phyloP scores from a whole-genome alignment of 2,329 filamentous ascomycete species.

The Podosphaera fusca region DNA sequence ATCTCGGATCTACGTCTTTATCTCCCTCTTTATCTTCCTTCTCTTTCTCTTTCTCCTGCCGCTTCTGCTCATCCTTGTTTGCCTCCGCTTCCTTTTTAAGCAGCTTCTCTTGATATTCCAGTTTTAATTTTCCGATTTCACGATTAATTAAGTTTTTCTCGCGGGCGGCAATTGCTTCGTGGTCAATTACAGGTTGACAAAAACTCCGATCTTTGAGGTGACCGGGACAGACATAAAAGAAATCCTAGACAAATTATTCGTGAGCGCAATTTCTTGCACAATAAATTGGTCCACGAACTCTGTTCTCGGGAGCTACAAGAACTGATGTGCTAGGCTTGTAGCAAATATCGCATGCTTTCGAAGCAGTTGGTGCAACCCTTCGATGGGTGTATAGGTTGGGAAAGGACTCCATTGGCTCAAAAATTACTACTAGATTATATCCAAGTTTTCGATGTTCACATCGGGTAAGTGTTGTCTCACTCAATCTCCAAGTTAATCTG shows the following conservation, averaged over 20 bases:
- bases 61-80: conserved; percentile 32
- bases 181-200: conserved; percentile 50
- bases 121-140: conserved; percentile 37
- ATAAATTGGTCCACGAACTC: conserved; percentile 27
- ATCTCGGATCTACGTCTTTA: conserved; percentile 10
- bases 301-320: conserved; percentile 70
- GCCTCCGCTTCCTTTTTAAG: conserved; percentile 44
- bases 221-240: conserved; percentile 70
- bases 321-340: conserved; percentile 75
- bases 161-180: conserved; percentile 34
- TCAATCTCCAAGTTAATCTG: too few species aligned
- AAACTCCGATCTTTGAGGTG: conserved; percentile 73
- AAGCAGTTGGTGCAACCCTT: conserved; percentile 61
- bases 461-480: too few species aligned
- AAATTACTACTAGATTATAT: too few species aligned
- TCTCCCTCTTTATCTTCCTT: conserved; percentile 20
- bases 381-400: conserved; percentile 69
- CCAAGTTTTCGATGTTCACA: too few species aligned
- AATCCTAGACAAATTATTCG: conserved; percentile 31
- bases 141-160: conserved; percentile 40
- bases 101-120: conserved; percentile 60
- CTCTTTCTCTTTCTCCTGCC: conserved; percentile 24
- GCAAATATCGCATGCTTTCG: conserved; percentile 76
- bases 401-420: conserved; percentile 21
- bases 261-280: background rate